These are phyloP conservation scores for Solanum tarapatanum DNA, from an alignment of 257 asterid species.

Conservation along the genomic window DNA sequence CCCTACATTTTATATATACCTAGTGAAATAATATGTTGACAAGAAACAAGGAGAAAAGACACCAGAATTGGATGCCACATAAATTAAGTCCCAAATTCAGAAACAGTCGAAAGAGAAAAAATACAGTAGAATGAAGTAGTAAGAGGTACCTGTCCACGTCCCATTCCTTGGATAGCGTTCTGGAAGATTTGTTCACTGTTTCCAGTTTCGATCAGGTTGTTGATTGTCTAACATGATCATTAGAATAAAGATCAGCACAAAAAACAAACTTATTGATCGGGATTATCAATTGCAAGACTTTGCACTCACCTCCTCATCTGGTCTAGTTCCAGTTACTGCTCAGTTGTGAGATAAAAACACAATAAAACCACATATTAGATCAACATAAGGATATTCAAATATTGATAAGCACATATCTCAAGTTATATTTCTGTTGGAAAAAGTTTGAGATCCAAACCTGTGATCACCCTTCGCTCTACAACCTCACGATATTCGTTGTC, in stretches of 20 bases:
- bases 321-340: conserved; percentile 75
- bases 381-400: not conserved
- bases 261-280: not conserved
- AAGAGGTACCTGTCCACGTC: conserved; percentile 63
- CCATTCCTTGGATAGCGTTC: conserved; percentile 69
- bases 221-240: conserved; percentile 52
- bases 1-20: not conserved
- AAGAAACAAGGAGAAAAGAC: not conserved
- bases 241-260: not conserved
- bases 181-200: conserved; percentile 84
- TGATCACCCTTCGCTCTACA: conserved; percentile 79
- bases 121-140: not conserved
- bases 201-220: conserved; percentile 73
- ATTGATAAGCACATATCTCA: not conserved
- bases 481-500: conserved; percentile 90
- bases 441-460: conserved; percentile 33
- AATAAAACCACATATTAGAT: not conserved
- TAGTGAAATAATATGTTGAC: not conserved
- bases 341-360: conserved; percentile 2
- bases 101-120: not conserved
- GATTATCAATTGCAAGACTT: not conserved
- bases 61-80: not conserved
- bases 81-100: not conserved
- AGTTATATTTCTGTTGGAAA: not conserved
- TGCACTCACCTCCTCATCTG: conserved; percentile 69